Evolutionary conservation across 768 basidiomycete genomes (phyloP).

Genomic region (Albatrellus ellisii): DNA sequence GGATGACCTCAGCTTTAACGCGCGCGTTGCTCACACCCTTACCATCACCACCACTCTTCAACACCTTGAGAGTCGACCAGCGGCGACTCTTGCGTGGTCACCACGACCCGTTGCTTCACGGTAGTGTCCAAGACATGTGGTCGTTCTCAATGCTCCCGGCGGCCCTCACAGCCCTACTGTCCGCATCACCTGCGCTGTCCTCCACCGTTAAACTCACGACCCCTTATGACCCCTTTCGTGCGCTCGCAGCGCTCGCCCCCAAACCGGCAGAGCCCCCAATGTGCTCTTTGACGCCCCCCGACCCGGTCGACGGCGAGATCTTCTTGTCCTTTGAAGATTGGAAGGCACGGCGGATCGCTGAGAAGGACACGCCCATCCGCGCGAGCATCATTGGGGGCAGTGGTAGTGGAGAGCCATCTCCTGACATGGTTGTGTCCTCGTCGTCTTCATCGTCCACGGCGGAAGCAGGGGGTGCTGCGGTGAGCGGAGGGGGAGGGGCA

Average conservation of each 20-base stretch:
- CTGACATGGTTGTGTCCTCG: constrained; percentile 1
- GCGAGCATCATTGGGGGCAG: constrained; percentile 1
- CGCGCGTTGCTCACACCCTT: too few relatives aligned
- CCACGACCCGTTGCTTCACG: too few relatives aligned
- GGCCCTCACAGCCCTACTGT: constrained; percentile 5
- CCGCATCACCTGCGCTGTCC: constrained; percentile 19
- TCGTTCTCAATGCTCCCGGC: constrained; percentile 3
- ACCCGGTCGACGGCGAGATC: constrained; percentile 42
- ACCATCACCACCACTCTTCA: too few relatives aligned
- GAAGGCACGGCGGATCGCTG: constrained; percentile 54
- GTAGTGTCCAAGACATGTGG: too few relatives aligned
- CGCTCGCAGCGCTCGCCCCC: constrained; percentile 34
- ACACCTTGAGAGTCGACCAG: too few relatives aligned
- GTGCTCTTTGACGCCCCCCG: constrained; percentile 35
- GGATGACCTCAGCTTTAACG: too few relatives aligned
- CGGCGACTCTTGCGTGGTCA: too few relatives aligned
- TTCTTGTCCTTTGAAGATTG: constrained; percentile 81
- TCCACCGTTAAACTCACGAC: constrained; percentile 26
- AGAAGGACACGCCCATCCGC: constrained; percentile 12
- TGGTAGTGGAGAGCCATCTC: background rate
- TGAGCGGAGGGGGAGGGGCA: too few relatives aligned
- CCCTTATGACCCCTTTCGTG: constrained; percentile 47
- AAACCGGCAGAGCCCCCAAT: constrained; percentile 43
- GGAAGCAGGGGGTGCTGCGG: too few relatives aligned
- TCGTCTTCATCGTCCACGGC: background rate